Percentiles rank a stretch among this genome's conserved stretches.
Evolutionary conservation across 768 basidiomycete species (phyloP).

Genomic region (Auricularia sp.): DNA sequence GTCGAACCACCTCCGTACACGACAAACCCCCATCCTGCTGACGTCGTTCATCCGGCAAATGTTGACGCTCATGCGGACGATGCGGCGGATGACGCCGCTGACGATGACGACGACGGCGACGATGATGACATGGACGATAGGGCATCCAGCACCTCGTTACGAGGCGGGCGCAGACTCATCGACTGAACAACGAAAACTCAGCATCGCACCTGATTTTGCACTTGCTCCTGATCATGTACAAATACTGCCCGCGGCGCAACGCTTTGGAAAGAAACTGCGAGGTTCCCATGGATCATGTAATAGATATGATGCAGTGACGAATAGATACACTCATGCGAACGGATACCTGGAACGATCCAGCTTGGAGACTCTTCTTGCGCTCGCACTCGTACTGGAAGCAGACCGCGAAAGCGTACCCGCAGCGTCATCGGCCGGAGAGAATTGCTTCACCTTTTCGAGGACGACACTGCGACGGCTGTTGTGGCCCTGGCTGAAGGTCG

Average conservation of each 20-base stretch:
- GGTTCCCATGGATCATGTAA: not conserved
- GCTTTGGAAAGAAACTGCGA: not conserved
- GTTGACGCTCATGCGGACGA: not conserved
- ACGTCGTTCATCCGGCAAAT: not conserved
- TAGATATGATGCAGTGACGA: not conserved
- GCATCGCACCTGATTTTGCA: not conserved
- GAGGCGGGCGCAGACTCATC: constrained; percentile 2
- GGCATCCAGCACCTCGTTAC: not conserved
- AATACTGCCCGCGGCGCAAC: not conserved
- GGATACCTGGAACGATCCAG: constrained; percentile 23
- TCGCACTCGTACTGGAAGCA: constrained; percentile 12
- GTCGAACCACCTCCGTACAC: not conserved
- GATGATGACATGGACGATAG: not conserved
- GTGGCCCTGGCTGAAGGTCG: not conserved
- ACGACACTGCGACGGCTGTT: not conserved
- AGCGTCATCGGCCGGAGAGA: not conserved
- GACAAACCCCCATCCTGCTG: not conserved
- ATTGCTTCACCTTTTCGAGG: not conserved
- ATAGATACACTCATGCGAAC: constrained; percentile 12
- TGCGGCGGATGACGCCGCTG: not conserved
- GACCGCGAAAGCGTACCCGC: not conserved
- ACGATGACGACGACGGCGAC: constrained; percentile 8
- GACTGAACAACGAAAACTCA: not conserved
- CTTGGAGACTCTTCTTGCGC: constrained; percentile 15
- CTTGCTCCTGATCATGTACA: not conserved